phyloP scores from a whole-genome alignment of 2,329 filamentous ascomycete genomes.

The Colletotrichum tofieldiae region DNA sequence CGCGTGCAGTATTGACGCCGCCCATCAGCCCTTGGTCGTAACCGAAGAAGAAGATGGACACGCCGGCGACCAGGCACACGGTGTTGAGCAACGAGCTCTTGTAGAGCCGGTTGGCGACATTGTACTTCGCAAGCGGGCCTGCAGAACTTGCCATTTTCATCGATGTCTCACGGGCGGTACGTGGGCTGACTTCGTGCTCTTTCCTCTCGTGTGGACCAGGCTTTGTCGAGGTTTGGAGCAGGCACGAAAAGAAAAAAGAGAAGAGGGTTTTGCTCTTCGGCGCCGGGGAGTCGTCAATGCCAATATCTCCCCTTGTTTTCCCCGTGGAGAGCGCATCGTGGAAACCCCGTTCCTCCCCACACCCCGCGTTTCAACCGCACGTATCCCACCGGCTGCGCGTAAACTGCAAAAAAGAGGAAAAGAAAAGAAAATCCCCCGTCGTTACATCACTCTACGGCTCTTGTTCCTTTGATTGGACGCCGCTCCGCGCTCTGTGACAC shows the following conservation, averaged over 20 bases:
- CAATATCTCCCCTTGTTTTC: not conserved
- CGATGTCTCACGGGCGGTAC: not conserved
- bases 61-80: constrained; percentile 74
- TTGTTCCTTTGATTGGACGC: not conserved
- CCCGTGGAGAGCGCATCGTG: constrained; percentile 1
- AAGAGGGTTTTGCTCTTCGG: no score
- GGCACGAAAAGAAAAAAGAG: not conserved
- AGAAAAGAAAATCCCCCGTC: no score
- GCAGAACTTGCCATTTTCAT: constrained; percentile 13
- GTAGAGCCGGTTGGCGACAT: constrained; percentile 67
- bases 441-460: not conserved
- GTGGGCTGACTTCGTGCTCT: no score
- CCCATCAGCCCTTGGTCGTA: constrained; percentile 73
- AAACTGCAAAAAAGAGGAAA: not conserved
- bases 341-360: not conserved
- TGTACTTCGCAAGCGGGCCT: constrained; percentile 23
- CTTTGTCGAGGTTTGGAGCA: not conserved
- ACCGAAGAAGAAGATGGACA: constrained; percentile 80
- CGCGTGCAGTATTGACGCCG: constrained; percentile 76
- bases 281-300: not conserved
- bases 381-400: constrained; percentile 1
- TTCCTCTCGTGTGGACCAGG: not conserved
- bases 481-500: not conserved
- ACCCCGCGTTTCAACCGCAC: constrained; percentile 17
- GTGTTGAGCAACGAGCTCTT: constrained; percentile 71